phyloP scores from a whole-genome alignment of 169 alveolate species.

The Cyclospora cayetanensis region DNA sequence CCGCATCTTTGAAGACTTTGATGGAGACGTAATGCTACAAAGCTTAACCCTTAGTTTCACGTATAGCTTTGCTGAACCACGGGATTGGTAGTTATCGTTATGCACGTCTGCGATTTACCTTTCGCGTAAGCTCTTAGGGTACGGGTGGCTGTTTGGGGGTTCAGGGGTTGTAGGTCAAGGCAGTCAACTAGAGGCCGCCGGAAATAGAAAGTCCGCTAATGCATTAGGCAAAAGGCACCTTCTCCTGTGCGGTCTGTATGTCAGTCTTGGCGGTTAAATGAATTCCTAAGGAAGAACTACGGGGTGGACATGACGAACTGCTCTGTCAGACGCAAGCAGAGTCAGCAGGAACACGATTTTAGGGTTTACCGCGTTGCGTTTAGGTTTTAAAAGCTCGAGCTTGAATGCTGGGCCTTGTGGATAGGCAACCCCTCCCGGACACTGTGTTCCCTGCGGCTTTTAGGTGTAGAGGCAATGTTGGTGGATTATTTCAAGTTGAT shows the following conservation, averaged over 20 bases:
- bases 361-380: not conserved
- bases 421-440: no score
- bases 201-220: no score
- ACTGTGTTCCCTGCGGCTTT: no score
- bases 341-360: not conserved
- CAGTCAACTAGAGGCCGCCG: no score
- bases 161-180: not conserved
- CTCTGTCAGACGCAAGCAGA: slow-evolving; percentile 20
- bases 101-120: not conserved
- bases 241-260: not conserved
- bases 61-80: no score
- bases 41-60: not conserved
- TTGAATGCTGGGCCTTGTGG: not conserved
- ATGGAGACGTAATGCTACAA: slow-evolving; percentile 20
- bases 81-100: not conserved
- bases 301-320: slow-evolving; percentile 19
- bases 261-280: slow-evolving; percentile 9
- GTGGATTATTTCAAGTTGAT: slow-evolving; percentile 30
- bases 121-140: not conserved
- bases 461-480: slow-evolving; percentile 41
- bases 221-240: no score
- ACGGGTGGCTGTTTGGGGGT: not conserved
- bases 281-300: not conserved
- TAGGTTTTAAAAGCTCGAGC: not conserved
- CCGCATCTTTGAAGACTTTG: slow-evolving; percentile 29